Percentiles rank a stretch among this genome's conserved stretches.
Conservation (phyloP, 805 yeast genomes). For the Cephaloascus albidus region DNA sequence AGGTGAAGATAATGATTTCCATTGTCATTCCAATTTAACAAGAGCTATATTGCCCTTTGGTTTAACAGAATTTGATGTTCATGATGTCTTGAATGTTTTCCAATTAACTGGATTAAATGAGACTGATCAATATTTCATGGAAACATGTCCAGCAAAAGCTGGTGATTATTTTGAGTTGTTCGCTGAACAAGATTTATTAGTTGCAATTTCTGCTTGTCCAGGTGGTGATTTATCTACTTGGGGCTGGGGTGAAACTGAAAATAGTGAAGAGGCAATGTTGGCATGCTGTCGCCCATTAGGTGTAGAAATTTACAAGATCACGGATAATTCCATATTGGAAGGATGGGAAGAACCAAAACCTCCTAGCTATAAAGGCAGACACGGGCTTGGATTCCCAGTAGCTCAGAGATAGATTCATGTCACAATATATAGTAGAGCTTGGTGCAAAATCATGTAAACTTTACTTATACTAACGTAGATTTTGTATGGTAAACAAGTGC, state of each 20-base stretch:
- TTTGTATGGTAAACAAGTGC: no score
- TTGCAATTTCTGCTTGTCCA: constrained; percentile 61
- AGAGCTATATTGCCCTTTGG: constrained; percentile 53
- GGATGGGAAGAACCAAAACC: constrained; percentile 44
- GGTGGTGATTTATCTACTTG: constrained; percentile 62
- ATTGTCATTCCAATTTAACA: constrained; percentile 57
- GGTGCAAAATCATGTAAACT: no score
- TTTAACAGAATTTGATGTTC: constrained; percentile 56
- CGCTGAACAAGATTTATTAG: constrained; percentile 55
- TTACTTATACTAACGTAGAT: no score
- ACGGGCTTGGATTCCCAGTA: constrained; percentile 32
- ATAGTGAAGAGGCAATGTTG: constrained; percentile 39
- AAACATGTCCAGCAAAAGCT: constrained; percentile 52
- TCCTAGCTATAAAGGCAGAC: constrained; percentile 45
- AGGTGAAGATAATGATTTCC: constrained; percentile 58
- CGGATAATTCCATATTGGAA: constrained; percentile 33
- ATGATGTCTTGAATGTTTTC: constrained; percentile 61
- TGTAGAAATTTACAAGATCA: constrained; percentile 48
- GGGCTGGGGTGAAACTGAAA: constrained; percentile 54
- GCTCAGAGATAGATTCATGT: no score
- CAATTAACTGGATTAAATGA: constrained; percentile 62
- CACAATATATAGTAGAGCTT: no score
- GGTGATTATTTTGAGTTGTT: constrained; percentile 58
- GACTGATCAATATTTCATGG: constrained; percentile 62
- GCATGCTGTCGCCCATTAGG: constrained; percentile 57